These are phyloP conservation scores for Argentina anserina DNA, from an alignment of 306 rosid genomes.

Conservation along the genomic window DNA sequence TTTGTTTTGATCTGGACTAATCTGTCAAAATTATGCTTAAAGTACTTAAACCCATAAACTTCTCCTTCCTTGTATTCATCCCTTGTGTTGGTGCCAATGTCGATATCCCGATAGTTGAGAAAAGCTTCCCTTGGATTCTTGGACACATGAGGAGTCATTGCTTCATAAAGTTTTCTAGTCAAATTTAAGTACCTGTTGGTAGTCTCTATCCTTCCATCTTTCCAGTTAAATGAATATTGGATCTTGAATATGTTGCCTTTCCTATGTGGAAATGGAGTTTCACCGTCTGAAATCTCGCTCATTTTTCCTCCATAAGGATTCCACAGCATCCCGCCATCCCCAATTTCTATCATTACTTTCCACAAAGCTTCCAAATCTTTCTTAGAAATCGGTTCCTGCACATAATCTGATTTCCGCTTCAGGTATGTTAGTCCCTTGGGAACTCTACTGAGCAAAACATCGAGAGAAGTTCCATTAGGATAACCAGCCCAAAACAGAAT, in stretches of 20 bases:
- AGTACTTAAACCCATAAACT: conserved; percentile 33
- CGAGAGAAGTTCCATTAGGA: conserved; percentile 8
- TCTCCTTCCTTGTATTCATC: conserved; percentile 14
- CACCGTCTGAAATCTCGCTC: conserved; percentile 46
- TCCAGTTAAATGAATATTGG: conserved; percentile 49
- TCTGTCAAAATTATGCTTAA: conserved; percentile 28
- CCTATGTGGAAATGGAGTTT: conserved; percentile 61
- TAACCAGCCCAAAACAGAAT: conserved; percentile 9
- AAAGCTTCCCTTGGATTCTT: conserved; percentile 57
- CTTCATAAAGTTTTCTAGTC: conserved; percentile 26
- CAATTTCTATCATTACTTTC: conserved; percentile 21
- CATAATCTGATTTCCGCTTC: conserved; percentile 31
- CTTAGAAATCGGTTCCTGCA: conserved; percentile 28
- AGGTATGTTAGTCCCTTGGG: background rate
- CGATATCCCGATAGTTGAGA: conserved; percentile 56
- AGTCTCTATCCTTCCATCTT: conserved; percentile 25
- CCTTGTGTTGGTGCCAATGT: conserved; percentile 33
- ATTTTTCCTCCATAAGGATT: conserved; percentile 43
- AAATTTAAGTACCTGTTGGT: conserved; percentile 20
- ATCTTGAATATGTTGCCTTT: conserved; percentile 45
- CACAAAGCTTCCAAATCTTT: conserved; percentile 26
- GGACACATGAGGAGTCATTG: conserved; percentile 60
- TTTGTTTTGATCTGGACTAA: conserved; percentile 24
- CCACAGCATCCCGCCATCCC: background rate
- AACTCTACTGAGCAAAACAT: conserved; percentile 18